Conservation (phyloP, 495 filamentous ascomycete genomes). For the Cercophora samala region DNA sequence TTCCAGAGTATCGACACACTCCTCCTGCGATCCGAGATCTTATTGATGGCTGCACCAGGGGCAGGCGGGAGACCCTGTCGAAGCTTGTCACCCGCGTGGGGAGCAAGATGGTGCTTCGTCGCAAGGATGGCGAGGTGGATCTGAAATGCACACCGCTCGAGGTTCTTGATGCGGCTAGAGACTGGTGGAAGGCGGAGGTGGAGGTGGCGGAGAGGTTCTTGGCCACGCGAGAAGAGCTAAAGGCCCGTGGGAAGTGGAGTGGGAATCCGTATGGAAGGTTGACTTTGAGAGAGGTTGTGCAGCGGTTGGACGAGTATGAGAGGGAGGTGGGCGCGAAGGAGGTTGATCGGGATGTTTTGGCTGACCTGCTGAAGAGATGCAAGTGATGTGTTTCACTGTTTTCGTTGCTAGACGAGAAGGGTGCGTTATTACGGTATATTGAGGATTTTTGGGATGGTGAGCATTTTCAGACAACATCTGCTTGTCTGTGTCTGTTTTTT, state of each 20-base stretch:
- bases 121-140: slow-evolving; percentile 4
- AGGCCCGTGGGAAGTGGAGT: slow-evolving; percentile 37
- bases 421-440: too few species aligned
- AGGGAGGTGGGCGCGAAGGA: not conserved
- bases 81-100: slow-evolving; percentile 35
- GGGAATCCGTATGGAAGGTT: slow-evolving; percentile 44
- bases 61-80: slow-evolving; percentile 37
- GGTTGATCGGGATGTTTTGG: not conserved
- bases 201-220: slow-evolving; percentile 41
- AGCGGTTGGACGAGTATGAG: not conserved
- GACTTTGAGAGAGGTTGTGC: slow-evolving; percentile 34
- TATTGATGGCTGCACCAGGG: slow-evolving; percentile 45
- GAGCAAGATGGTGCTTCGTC: slow-evolving; percentile 38
- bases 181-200: slow-evolving; percentile 44
- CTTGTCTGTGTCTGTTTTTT: too few species aligned
- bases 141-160: slow-evolving; percentile 24
- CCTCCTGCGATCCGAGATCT: slow-evolving; percentile 38
- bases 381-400: not conserved
- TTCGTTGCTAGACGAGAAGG: too few species aligned
- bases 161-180: slow-evolving; percentile 32
- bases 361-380: slow-evolving; percentile 2
- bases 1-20: slow-evolving; percentile 40
- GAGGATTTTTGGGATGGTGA: too few species aligned
- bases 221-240: slow-evolving; percentile 29
- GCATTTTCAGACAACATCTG: too few species aligned